Evolutionary conservation across 192 early-diverging fungal species (phyloP), one percentile per base, ranked within the genome.

Genomic region (Coemansia sp.): DNA sequence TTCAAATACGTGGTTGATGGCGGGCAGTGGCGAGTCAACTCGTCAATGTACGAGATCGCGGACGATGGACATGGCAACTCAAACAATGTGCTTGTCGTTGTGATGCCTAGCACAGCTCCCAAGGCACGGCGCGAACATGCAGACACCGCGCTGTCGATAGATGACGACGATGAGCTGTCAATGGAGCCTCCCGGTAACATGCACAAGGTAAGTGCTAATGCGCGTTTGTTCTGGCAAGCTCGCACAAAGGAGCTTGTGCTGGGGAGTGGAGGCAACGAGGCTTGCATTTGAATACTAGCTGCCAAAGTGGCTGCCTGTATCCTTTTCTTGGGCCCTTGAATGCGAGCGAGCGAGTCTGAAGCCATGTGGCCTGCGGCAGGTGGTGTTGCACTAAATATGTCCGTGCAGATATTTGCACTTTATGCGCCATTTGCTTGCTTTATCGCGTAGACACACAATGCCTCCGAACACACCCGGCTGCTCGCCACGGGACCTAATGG

Each of bases 1-100:
- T 81, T 81, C 62, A 81, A 81, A 47, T 81, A 71, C 60, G 69
- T 81, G 20, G 43, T 81, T 53, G 65, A 81, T 56, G 65, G 53
- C 14, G 40, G 51, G 12, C 72, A 81, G n/a, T 81, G 78, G 78
- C 68, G 59, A 42, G 46, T 75, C 58, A 68, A 65, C 62, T 15
- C 71, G 32, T 35, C 40, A 5, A 29, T 17, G 39, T 81, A 81
- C 63, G 43, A 62, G 22, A 71, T 61, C 15, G 68, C 47, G 0
- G 56, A 59, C 17, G 78, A 81, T 49, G 73, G 69, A 3, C 45
- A 53, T 40, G 78, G 78, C 25, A 81, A 81, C 43, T 59, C 59
- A 11, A 81, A 81, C 66, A 81, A 81, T 27, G 42, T 81, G 35
- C 38, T 75, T 27, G 42, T 42, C 27, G 78, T 80, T 53, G 36